A percentile compares a stretch with the other conserved stretches of the same genome.
Conservation (phyloP, 768 basidiomycete genomes). For the Agaricus blazei region DNA sequence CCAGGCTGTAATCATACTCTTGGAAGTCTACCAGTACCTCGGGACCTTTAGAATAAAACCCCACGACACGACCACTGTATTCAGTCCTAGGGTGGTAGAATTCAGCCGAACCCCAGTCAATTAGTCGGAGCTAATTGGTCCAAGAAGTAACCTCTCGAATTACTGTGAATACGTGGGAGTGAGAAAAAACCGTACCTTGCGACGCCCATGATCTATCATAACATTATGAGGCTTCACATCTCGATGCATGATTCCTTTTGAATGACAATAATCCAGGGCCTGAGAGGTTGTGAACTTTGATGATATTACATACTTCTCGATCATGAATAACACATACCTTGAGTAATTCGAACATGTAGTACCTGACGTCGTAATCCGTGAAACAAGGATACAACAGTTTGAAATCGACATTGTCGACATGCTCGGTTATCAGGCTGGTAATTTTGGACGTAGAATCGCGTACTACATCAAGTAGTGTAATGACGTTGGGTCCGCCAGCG, state of each 20-base stretch:
- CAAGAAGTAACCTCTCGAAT: neutral
- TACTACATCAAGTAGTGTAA: slow-evolving; percentile 91
- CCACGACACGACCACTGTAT: slow-evolving; percentile 97
- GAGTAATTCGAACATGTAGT: slow-evolving; percentile 93
- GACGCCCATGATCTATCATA: slow-evolving; percentile 98
- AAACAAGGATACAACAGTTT: slow-evolving; percentile 94
- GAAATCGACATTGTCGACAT: slow-evolving; percentile 97
- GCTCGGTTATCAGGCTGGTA: slow-evolving; percentile 94
- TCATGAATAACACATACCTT: slow-evolving; percentile 47
- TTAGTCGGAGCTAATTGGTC: slow-evolving; percentile 71
- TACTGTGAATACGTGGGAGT: neutral
- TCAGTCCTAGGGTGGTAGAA: slow-evolving; percentile 98
- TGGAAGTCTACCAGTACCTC: slow-evolving; percentile 97
- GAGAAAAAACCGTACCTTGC: slow-evolving; percentile 57
- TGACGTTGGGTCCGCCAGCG: slow-evolving; percentile 93
- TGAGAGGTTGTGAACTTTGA: slow-evolving; percentile 24
- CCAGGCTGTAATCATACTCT: slow-evolving; percentile 95
- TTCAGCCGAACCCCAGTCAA: slow-evolving; percentile 98
- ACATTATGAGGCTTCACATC: slow-evolving; percentile 99
- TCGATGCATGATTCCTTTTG: slow-evolving; percentile 97
- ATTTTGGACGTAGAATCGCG: slow-evolving; percentile 96
- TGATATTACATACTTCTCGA: neutral
- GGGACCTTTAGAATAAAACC: slow-evolving; percentile 96
- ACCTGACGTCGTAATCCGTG: slow-evolving; percentile 92
- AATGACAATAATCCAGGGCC: slow-evolving; percentile 97